Evolutionary conservation across 805 yeast species (phyloP), one percentile per base, ranked within the genome.

Genomic region (Henningerozyma blattae): DNA sequence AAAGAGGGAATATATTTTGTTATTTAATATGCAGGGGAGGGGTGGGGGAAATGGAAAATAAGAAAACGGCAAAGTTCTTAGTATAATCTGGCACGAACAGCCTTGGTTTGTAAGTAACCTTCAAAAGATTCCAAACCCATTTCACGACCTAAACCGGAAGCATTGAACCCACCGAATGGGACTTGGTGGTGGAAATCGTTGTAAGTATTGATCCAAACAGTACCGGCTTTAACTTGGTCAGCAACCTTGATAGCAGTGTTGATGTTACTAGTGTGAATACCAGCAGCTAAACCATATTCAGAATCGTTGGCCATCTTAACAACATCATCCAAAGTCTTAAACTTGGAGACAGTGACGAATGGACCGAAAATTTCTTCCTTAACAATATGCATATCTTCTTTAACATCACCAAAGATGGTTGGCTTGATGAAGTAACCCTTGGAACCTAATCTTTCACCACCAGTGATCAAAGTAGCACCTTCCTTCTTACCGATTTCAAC

Each of bases 351-450:
- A 28, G 91, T 76, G 42, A 80, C 75, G 40, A 85, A 84, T 17
- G 95, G 95, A 39, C 95, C 95, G 49, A 85, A 86, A 56, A 86
- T 83, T 69, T 86, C 96, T 58, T 86, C 95, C 58, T 68, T 72
- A 47, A 82, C 85, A 56, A 87, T 75, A 45, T 67, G 65, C 78
- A 75, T 76, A 53, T 75, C 65, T 56, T 77, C 80, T 16, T 66
- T 67, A 43, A 84, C 94, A 52, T 82, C 85, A 44, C 82, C 77
- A 55, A 86, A 83, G 50, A 87, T 70, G 27, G 96, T 86, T 58
- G 96, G 95, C 61, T 72, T 66, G 47, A 79, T 58, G 44, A 76
- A 77, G 65, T 58, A 78, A 53, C 87, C 87, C 60, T 75, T 78
- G 50, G 61, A 62, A 47, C 82, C 85, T 32, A 65, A 50, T 62